These are phyloP conservation scores for Cutaneotrichosporon daszewskae DNA, from an alignment of 1,284 basidiomycete genomes.

Conservation along the genomic window DNA sequence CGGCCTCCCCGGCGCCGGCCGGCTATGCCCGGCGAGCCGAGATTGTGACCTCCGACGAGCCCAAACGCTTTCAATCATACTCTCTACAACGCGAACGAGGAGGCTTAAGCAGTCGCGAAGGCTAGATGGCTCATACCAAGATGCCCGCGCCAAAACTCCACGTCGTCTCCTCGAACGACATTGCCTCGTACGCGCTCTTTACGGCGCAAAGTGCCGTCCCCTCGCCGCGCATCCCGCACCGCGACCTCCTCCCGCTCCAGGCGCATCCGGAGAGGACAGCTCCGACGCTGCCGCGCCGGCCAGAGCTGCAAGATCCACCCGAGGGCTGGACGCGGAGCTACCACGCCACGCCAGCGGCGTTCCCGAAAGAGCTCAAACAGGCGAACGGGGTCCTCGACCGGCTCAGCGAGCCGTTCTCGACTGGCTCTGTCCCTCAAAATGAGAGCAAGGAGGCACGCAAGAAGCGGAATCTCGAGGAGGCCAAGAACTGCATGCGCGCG, in stretches of 20 bases:
- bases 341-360: slow-evolving; percentile 65
- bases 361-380: slow-evolving; percentile 56
- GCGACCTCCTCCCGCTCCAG: background rate
- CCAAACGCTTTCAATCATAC: too few species aligned
- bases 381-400: slow-evolving; percentile 31
- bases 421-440: slow-evolving; percentile 1
- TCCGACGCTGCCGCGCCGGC: slow-evolving; percentile 10
- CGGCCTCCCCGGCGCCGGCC: too few species aligned
- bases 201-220: background rate
- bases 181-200: slow-evolving; percentile 3
- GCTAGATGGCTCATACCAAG: too few species aligned
- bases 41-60: too few species aligned
- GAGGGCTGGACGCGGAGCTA: slow-evolving; percentile 53
- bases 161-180: too few species aligned
- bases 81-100: too few species aligned
- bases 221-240: slow-evolving; percentile 5
- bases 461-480: slow-evolving; percentile 23
- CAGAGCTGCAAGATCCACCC: slow-evolving; percentile 27
- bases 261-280: background rate
- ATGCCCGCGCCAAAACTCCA: too few species aligned
- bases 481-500: slow-evolving; percentile 6
- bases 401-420: slow-evolving; percentile 16
- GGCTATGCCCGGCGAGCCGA: too few species aligned
- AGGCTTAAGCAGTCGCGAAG: too few species aligned
- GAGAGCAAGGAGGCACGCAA: slow-evolving; percentile 32